phyloP scores from a whole-genome alignment of 2,329 filamentous ascomycete species.

The Cryphonectria radicalis region DNA sequence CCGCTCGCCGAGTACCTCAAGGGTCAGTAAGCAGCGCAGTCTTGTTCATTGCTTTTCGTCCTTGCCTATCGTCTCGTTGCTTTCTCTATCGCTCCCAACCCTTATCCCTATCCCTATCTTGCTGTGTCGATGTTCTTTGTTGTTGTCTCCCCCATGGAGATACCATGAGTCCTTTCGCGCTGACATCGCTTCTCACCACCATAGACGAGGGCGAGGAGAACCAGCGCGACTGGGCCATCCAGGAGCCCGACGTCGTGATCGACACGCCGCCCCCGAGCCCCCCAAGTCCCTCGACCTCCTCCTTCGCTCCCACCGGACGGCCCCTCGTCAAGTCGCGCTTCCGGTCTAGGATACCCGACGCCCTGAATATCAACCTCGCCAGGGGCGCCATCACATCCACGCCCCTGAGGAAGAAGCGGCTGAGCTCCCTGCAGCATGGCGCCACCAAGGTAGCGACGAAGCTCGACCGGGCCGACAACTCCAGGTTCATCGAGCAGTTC shows the following conservation, averaged over 20 bases:
- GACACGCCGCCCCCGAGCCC: slow-evolving; percentile 50
- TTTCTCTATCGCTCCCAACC: background rate
- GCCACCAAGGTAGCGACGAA: slow-evolving; percentile 70
- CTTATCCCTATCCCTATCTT: background rate
- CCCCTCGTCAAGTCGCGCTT: slow-evolving; percentile 59
- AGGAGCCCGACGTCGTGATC: slow-evolving; percentile 43
- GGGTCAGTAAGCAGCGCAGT: slow-evolving; percentile 59
- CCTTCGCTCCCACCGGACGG: slow-evolving; percentile 61
- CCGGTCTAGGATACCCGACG: slow-evolving; percentile 51
- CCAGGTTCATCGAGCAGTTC: slow-evolving; percentile 88
- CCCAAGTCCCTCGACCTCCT: slow-evolving; percentile 45
- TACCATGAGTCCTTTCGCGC: slow-evolving; percentile 28
- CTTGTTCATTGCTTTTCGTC: slow-evolving; percentile 9
- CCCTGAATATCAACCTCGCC: slow-evolving; percentile 49
- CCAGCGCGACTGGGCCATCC: slow-evolving; percentile 52
- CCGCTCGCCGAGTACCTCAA: slow-evolving; percentile 88
- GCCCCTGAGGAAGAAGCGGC: slow-evolving; percentile 43
- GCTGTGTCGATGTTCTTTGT: background rate
- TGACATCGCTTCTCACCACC: slow-evolving; percentile 31
- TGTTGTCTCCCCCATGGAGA: slow-evolving; percentile 5
- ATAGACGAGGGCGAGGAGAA: slow-evolving; percentile 56
- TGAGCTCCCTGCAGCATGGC: slow-evolving; percentile 29
- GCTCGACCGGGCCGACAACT: slow-evolving; percentile 77
- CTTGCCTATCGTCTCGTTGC: slow-evolving; percentile 12
- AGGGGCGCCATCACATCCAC: slow-evolving; percentile 47